Evolutionary conservation across 2,329 filamentous ascomycete genomes (phyloP).

Genomic region (Cladosporium oxysporum): DNA sequence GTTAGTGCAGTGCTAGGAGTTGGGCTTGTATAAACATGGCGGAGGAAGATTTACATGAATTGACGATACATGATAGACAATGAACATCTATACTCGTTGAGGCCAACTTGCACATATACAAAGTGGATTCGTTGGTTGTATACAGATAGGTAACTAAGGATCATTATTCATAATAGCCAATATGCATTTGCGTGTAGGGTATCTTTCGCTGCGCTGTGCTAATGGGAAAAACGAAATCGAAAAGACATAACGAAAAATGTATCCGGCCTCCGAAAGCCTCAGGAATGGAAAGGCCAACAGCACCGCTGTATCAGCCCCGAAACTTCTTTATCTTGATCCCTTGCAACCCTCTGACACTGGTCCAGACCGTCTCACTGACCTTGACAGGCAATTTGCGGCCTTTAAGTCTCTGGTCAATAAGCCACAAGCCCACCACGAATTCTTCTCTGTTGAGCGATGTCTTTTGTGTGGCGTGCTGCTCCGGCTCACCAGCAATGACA

Average conservation of each 20-base stretch:
- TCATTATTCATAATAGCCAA: not conserved
- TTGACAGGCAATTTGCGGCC: slow-evolving; percentile 73
- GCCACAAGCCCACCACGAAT: slow-evolving; percentile 82
- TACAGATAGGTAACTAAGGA: not conserved
- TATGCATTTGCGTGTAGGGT: slow-evolving; percentile 13
- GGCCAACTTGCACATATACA: not conserved
- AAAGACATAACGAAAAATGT: not conserved
- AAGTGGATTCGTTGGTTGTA: not conserved
- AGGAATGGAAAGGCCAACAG: not conserved
- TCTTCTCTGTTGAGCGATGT: slow-evolving; percentile 61
- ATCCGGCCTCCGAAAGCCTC: not conserved
- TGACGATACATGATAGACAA: not conserved
- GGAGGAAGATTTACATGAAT: too few species aligned
- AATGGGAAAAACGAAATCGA: not conserved
- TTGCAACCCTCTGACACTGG: slow-evolving; percentile 56
- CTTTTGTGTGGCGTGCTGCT: slow-evolving; percentile 42
- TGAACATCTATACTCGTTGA: not conserved
- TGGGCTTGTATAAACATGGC: not conserved
- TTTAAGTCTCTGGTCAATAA: slow-evolving; percentile 77
- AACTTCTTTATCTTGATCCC: slow-evolving; percentile 39
- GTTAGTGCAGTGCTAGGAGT: not conserved
- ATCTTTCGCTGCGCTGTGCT: slow-evolving; percentile 10
- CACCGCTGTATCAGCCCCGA: slow-evolving; percentile 2
- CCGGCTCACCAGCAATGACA: slow-evolving; percentile 46
- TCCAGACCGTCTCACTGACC: slow-evolving; percentile 75